These are phyloP conservation scores for Gossypium ekmanianum DNA, from an alignment of 345 rosid species.

Conservation along the genomic window DNA sequence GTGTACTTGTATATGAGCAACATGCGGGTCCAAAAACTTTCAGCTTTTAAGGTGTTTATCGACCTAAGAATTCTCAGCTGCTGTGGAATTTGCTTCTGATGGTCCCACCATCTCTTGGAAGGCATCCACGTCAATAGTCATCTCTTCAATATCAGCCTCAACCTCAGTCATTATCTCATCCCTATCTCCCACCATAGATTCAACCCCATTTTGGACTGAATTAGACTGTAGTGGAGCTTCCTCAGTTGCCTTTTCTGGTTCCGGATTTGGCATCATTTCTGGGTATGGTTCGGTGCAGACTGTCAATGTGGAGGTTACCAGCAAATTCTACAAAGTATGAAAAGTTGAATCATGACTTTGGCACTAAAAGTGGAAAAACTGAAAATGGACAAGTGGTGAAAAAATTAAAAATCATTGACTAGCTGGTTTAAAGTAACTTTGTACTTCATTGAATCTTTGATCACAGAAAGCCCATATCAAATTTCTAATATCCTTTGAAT, in stretches of 20 bases:
- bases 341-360: not conserved
- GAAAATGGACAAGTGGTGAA: not conserved
- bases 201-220: slow-evolving; percentile 56
- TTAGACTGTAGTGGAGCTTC: slow-evolving; percentile 29
- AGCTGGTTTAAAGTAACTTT: not conserved
- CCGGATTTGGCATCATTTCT: slow-evolving; percentile 31
- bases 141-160: slow-evolving; percentile 60
- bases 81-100: slow-evolving; percentile 44
- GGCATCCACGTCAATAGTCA: slow-evolving; percentile 68
- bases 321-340: slow-evolving; percentile 49
- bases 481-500: too few relatives aligned
- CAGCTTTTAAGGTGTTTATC: not conserved
- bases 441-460: too few relatives aligned
- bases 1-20: not conserved
- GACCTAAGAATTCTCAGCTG: slow-evolving; percentile 37
- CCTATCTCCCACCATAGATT: slow-evolving; percentile 49
- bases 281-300: slow-evolving; percentile 46
- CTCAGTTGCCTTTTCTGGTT: slow-evolving; percentile 26
- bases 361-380: not conserved
- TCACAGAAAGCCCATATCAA: too few relatives aligned
- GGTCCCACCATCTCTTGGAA: slow-evolving; percentile 48
- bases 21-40: not conserved
- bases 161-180: slow-evolving; percentile 74
- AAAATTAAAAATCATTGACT: not conserved
- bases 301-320: slow-evolving; percentile 68